phyloP scores from a whole-genome alignment of 2,329 filamentous ascomycete species.

The Trichophyton rubrum region DNA sequence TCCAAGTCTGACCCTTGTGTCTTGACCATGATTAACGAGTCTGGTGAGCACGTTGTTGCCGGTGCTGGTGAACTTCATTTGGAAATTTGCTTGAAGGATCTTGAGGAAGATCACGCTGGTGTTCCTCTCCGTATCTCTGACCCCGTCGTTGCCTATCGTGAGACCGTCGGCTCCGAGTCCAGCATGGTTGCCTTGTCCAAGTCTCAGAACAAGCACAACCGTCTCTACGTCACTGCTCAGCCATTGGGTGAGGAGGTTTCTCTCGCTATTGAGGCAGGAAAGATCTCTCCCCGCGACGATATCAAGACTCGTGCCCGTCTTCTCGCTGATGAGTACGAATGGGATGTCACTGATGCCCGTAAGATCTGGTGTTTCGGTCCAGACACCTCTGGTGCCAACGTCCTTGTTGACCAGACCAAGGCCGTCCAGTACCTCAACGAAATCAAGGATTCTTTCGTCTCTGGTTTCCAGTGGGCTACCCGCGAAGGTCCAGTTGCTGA shows the following conservation, averaged over 20 bases:
- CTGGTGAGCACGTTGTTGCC: slow-evolving; percentile 97
- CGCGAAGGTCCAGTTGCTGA: slow-evolving; percentile 95
- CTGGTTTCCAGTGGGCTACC: slow-evolving; percentile 99
- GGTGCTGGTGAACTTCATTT: slow-evolving; percentile 99
- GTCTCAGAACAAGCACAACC: slow-evolving; percentile 99
- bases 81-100: slow-evolving; percentile 99
- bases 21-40: slow-evolving; percentile 74
- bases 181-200: slow-evolving; percentile 97
- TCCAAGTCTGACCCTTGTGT: slow-evolving; percentile 99
- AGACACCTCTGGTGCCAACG: slow-evolving; percentile 93
- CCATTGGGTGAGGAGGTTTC: slow-evolving; percentile 87
- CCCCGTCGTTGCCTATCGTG: slow-evolving; percentile 96
- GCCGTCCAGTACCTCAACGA: slow-evolving; percentile 99
- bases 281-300: slow-evolving; percentile 90
- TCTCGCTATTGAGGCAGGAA: slow-evolving; percentile 79
- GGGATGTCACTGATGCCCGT: slow-evolving; percentile 98
- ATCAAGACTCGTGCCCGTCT: slow-evolving; percentile 97
- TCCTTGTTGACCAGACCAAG: slow-evolving; percentile 99
- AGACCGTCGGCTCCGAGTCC: slow-evolving; percentile 74
- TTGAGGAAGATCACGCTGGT: slow-evolving; percentile 98
- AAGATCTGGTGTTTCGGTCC: slow-evolving; percentile 99
- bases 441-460: slow-evolving; percentile 99
- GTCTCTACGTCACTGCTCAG: slow-evolving; percentile 90
- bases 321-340: slow-evolving; percentile 91
- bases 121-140: slow-evolving; percentile 96